Conservation (phyloP, 2,329 filamentous ascomycete genomes). For the Arachnomyces sp. region DNA sequence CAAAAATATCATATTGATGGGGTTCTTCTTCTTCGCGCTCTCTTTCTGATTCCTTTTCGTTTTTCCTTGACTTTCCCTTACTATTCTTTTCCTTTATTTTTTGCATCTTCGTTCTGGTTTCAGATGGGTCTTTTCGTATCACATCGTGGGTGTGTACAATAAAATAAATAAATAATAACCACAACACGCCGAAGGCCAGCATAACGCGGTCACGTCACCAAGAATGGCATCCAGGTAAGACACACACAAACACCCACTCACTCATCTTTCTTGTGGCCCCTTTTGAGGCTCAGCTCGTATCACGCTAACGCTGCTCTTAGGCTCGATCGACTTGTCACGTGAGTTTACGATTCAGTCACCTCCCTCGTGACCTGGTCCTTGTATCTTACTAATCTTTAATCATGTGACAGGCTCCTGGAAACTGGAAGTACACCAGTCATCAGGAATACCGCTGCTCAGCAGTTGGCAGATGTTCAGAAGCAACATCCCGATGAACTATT, state of each 20-base stretch:
- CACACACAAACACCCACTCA: slow-evolving; percentile 7
- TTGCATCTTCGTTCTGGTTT: neutral
- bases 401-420: slow-evolving; percentile 68
- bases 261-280: slow-evolving; percentile 9
- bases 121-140: too few relatives aligned
- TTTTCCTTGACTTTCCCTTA: slow-evolving; percentile 5
- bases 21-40: slow-evolving; percentile 13
- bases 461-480: slow-evolving; percentile 96
- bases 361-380: slow-evolving; percentile 5
- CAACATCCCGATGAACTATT: slow-evolving; percentile 96
- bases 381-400: slow-evolving; percentile 8
- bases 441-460: slow-evolving; percentile 91
- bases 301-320: slow-evolving; percentile 42
- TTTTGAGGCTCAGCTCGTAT: slow-evolving; percentile 6
- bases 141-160: too few relatives aligned
- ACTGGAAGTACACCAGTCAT: slow-evolving; percentile 95
- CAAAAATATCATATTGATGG: neutral
- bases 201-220: neutral
- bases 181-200: too few relatives aligned
- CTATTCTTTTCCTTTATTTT: neutral
- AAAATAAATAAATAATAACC: neutral
- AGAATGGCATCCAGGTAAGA: slow-evolving; percentile 37
- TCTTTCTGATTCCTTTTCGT: slow-evolving; percentile 8
- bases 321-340: slow-evolving; percentile 82
- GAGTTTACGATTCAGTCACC: slow-evolving; percentile 39